Percentiles rank a stretch among this genome's conserved stretches.
Evolutionary conservation across 192 early-diverging fungal species (phyloP).

Genomic region (Coemansia sp.): DNA sequence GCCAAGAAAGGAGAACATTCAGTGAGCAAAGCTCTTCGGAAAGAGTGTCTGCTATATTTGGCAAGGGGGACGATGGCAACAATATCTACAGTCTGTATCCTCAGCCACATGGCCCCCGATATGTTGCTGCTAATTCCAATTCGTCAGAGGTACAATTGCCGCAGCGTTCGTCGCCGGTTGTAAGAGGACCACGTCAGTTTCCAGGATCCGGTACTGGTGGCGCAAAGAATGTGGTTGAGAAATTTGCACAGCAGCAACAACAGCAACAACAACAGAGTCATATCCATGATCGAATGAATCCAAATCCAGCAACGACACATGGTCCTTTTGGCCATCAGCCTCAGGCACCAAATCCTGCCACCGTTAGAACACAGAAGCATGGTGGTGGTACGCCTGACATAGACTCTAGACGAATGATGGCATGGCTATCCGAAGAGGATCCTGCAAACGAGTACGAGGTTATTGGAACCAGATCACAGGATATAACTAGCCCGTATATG

Average conservation of each 20-base stretch:
- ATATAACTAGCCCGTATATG: background rate
- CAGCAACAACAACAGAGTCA: background rate
- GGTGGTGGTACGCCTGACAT: slow-evolving; percentile 7
- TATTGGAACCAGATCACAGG: slow-evolving; percentile 13
- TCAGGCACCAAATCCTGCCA: background rate
- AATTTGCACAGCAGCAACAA: background rate
- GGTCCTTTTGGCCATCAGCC: slow-evolving; percentile 1
- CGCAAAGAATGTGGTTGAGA: background rate
- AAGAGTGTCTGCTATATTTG: background rate
- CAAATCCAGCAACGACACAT: background rate
- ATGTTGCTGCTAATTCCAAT: background rate
- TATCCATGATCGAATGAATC: background rate
- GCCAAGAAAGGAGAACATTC: background rate
- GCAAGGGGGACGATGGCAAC: background rate
- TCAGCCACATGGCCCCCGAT: background rate
- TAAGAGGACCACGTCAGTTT: slow-evolving; percentile 8
- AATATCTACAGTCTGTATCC: slow-evolving; percentile 2
- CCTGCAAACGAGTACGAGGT: slow-evolving; percentile 39
- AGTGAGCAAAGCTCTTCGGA: background rate
- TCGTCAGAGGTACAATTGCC: background rate
- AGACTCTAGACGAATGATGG: slow-evolving; percentile 8
- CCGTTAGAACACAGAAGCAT: background rate
- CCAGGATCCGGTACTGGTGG: background rate
- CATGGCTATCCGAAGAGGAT: slow-evolving; percentile 45
- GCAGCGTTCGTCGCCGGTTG: background rate